A percentile compares a stretch with the other conserved stretches of the same genome.
Evolutionary conservation across 441 rosid genomes (phyloP).

Genomic region (Adansonia gregorii): DNA sequence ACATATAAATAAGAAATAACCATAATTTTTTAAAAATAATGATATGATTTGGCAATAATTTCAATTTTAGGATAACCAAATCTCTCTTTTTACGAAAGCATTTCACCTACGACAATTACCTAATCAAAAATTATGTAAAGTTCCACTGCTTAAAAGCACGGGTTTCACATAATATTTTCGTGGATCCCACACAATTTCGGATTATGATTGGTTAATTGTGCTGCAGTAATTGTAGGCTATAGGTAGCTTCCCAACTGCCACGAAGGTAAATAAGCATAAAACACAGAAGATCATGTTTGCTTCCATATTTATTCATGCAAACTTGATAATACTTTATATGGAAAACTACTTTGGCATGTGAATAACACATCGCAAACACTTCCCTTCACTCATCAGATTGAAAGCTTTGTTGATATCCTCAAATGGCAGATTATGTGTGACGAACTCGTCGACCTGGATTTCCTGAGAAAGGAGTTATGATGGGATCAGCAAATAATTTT

Average conservation of each 20-base stretch:
- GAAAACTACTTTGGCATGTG: constrained; percentile 60
- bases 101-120: too few relatives aligned
- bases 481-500: too few relatives aligned
- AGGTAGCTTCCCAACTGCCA: neutral
- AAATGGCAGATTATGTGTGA: constrained; percentile 72
- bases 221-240: too few relatives aligned
- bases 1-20: too few relatives aligned
- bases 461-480: constrained; percentile 49
- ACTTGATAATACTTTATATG: neutral
- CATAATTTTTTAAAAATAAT: too few relatives aligned
- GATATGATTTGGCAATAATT: neutral
- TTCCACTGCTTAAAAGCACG: too few relatives aligned
- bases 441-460: constrained; percentile 71
- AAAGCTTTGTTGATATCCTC: constrained; percentile 82
- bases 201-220: too few relatives aligned
- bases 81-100: neutral
- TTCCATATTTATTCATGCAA: neutral
- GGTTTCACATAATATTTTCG: too few relatives aligned
- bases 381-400: constrained; percentile 80
- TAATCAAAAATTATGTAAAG: too few relatives aligned
- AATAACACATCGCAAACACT: constrained; percentile 80
- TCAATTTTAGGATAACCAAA: neutral
- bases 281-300: constrained; percentile 6
- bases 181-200: too few relatives aligned
- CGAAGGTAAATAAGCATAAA: neutral